Percentiles rank a stretch among this genome's conserved stretches.
phyloP scores from a whole-genome alignment of 371 early-diverging fungal species.

The Mucor saturninus region DNA sequence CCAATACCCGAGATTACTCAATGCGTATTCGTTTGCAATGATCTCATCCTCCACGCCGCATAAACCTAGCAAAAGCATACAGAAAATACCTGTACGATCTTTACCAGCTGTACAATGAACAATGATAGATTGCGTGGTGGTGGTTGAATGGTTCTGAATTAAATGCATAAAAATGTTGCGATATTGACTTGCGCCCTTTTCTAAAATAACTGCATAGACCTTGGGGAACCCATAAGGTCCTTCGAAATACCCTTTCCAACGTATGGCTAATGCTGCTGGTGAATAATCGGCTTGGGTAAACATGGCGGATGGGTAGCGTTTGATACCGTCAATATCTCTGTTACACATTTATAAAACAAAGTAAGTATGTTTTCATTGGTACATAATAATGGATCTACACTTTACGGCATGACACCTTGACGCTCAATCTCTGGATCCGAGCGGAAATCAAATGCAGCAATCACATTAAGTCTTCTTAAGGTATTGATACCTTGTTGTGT shows the following conservation, averaged over 20 bases:
- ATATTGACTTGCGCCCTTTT: conserved; percentile 55
- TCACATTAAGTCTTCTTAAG: conserved; percentile 52
- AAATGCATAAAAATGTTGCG: conserved; percentile 59
- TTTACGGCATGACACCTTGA: conserved; percentile 52
- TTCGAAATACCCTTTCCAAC: conserved; percentile 65
- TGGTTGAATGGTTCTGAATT: conserved; percentile 54
- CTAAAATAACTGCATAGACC: conserved; percentile 61
- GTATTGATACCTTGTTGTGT: conserved; percentile 54
- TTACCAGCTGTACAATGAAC: conserved; percentile 92
- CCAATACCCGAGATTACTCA: conserved; percentile 59
- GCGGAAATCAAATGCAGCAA: conserved; percentile 60
- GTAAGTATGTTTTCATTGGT: background rate
- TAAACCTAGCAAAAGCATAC: conserved; percentile 71
- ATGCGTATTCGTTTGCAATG: conserved; percentile 80
- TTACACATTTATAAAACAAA: background rate
- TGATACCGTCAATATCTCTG: conserved; percentile 41
- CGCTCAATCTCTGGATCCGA: conserved; percentile 58
- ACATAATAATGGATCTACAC: background rate
- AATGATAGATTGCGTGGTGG: conserved; percentile 59
- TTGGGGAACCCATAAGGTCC: conserved; percentile 62
- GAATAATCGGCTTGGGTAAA: conserved; percentile 65
- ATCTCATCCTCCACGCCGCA: conserved; percentile 75
- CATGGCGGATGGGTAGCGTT: conserved; percentile 57
- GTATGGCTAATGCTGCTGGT: conserved; percentile 62
- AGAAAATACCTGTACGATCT: conserved; percentile 86